A percentile compares a stretch with the other conserved stretches of the same genome.
These are phyloP conservation scores for Drechslerella stenobrocha DNA, from an alignment of 2,329 filamentous ascomycete genomes.

Conservation along the genomic window DNA sequence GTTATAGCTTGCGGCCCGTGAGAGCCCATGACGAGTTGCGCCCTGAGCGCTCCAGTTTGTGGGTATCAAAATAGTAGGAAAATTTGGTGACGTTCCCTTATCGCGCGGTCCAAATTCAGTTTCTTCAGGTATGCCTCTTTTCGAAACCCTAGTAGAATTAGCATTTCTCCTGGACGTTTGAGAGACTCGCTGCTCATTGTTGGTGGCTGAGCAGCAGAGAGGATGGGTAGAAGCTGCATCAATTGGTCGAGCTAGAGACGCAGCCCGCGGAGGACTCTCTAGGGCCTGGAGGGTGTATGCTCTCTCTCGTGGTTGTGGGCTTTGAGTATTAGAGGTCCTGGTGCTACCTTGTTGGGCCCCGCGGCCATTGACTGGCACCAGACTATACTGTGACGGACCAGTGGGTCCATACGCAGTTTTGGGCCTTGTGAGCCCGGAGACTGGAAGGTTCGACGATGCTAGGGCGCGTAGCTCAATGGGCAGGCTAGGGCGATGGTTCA, in stretches of 20 bases:
- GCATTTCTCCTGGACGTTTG: conserved; percentile 24
- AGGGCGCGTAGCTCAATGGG: conserved; percentile 29
- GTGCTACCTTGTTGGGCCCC: conserved; percentile 16
- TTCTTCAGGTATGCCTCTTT: conserved; percentile 13
- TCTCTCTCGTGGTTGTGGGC: conserved; percentile 25
- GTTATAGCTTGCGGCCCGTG: conserved; percentile 22
- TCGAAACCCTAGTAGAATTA: conserved; percentile 18
- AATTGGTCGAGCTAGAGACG: conserved; percentile 2
- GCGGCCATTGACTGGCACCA: conserved; percentile 15
- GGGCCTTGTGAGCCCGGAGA: conserved; percentile 24
- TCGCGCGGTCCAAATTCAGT: background rate
- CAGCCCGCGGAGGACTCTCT: conserved; percentile 7
- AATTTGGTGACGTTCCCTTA: background rate
- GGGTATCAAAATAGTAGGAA: conserved; percentile 11
- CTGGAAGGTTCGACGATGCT: background rate
- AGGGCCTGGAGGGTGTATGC: conserved; percentile 20
- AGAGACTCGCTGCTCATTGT: conserved; percentile 7
- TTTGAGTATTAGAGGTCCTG: too few relatives aligned
- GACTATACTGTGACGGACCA: conserved; percentile 17
- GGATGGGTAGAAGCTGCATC: conserved; percentile 16
- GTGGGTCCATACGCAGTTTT: conserved; percentile 32
- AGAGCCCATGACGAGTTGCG: conserved; percentile 21
- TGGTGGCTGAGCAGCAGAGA: conserved; percentile 26
- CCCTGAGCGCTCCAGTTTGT: background rate
- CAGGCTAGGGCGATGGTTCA: conserved; percentile 37